These are phyloP conservation scores for Phytophthora pini DNA, from an alignment of 352 stramenopile genomes.

Conservation along the genomic window DNA sequence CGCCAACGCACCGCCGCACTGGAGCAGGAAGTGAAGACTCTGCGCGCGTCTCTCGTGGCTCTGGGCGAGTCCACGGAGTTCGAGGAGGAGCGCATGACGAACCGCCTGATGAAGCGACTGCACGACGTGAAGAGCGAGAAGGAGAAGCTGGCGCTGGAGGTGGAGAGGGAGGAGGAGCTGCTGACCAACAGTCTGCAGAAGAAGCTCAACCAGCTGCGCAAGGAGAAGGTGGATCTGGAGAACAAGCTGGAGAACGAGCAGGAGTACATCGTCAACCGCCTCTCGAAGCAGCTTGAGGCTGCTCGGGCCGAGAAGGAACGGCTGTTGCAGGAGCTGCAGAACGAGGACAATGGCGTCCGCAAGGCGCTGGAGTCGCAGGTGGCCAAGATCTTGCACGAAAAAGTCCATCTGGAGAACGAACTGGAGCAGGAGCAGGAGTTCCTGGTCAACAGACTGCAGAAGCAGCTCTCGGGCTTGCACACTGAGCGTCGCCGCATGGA, in stretches of 20 bases:
- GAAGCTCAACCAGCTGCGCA: conserved; percentile 87
- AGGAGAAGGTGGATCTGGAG: conserved; percentile 92
- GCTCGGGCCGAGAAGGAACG: conserved; percentile 75
- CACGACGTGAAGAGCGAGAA: conserved; percentile 88
- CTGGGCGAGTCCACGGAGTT: conserved; percentile 86
- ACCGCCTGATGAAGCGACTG: conserved; percentile 84
- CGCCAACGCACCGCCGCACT: conserved; percentile 76
- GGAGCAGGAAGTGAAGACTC: conserved; percentile 69
- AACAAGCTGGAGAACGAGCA: conserved; percentile 93
- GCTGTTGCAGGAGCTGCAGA: conserved; percentile 68
- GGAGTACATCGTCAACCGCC: conserved; percentile 93
- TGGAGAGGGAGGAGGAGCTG: conserved; percentile 91
- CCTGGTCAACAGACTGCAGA: conserved; percentile 86
- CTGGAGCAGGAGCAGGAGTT: conserved; percentile 91
- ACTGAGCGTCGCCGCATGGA: conserved; percentile 77
- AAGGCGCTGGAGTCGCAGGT: conserved; percentile 81
- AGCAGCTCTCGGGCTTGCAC: conserved; percentile 75
- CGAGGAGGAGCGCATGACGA: conserved; percentile 86
- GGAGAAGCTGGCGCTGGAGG: conserved; percentile 87
- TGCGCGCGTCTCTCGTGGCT: conserved; percentile 75
- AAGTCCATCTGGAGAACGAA: conserved; percentile 88
- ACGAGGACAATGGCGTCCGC: conserved; percentile 69
- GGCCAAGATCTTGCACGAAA: conserved; percentile 84
- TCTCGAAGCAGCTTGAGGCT: conserved; percentile 84
- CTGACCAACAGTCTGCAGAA: conserved; percentile 91